Evolutionary conservation across 2,329 filamentous ascomycete species (phyloP).

Genomic region (Sporothrix dimorphospora): DNA sequence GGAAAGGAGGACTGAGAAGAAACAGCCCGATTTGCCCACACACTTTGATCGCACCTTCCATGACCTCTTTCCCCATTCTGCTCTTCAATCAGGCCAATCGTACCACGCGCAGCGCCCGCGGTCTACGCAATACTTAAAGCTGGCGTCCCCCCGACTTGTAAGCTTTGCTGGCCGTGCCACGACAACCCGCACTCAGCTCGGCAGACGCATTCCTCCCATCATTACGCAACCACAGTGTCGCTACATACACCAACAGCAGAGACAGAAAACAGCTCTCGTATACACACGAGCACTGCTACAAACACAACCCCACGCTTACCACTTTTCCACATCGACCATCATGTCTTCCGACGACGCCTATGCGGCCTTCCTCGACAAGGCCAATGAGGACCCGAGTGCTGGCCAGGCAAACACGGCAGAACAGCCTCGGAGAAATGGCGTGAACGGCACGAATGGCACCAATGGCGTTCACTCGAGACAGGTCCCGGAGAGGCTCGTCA

Average conservation of each 20-base stretch:
- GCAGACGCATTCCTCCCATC: slow-evolving; percentile 1
- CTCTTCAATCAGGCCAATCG: neutral
- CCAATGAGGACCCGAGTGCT: slow-evolving; percentile 75
- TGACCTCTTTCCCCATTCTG: neutral
- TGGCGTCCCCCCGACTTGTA: slow-evolving; percentile 17
- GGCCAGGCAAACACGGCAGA: slow-evolving; percentile 45
- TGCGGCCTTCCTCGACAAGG: slow-evolving; percentile 82
- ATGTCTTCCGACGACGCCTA: slow-evolving; percentile 84
- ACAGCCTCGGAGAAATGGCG: slow-evolving; percentile 33
- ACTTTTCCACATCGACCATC: slow-evolving; percentile 36
- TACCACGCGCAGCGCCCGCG: neutral
- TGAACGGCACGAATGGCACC: slow-evolving; percentile 26
- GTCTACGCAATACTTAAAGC: slow-evolving; percentile 18
- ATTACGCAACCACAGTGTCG: neutral
- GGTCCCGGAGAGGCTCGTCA: slow-evolving; percentile 62
- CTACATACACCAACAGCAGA: neutral
- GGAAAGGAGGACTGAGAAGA: neutral
- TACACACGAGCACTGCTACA: neutral
- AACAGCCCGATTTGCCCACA: neutral
- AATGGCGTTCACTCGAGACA: slow-evolving; percentile 34
- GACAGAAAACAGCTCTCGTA: neutral
- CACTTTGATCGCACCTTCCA: slow-evolving; percentile 6
- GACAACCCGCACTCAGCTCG: slow-evolving; percentile 11
- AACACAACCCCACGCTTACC: neutral
- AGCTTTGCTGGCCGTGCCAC: slow-evolving; percentile 17